These are phyloP conservation scores for Fusarium oligoseptatum DNA, from an alignment of 2,329 filamentous ascomycete species.

Conservation along the genomic window DNA sequence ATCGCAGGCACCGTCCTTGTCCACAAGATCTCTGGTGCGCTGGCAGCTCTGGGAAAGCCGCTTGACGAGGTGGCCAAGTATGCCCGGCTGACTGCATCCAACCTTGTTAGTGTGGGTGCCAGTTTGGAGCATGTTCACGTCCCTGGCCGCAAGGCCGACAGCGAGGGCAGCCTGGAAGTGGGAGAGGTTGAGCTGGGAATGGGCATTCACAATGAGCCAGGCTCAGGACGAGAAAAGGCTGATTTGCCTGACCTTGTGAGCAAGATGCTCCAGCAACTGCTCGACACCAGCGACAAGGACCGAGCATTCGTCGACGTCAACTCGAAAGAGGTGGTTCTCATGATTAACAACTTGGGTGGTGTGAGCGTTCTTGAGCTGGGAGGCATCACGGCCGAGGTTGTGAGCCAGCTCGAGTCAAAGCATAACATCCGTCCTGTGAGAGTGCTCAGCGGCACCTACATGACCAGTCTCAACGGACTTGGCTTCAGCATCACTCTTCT, in stretches of 20 bases:
- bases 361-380: conserved; percentile 80
- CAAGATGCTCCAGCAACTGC: conserved; percentile 77
- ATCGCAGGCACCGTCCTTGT: conserved; percentile 93
- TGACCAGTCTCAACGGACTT: conserved; percentile 82
- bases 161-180: conserved; percentile 67
- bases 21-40: conserved; percentile 88
- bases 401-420: conserved; percentile 68
- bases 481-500: conserved; percentile 82
- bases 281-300: conserved; percentile 75
- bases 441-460: conserved; percentile 78
- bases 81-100: conserved; percentile 78
- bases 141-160: conserved; percentile 76
- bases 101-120: conserved; percentile 87
- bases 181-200: conserved; percentile 77
- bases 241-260: conserved; percentile 67
- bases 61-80: conserved; percentile 80
- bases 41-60: conserved; percentile 77
- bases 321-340: conserved; percentile 73
- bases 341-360: conserved; percentile 83
- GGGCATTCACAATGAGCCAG: conserved; percentile 82
- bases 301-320: conserved; percentile 76
- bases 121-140: conserved; percentile 94
- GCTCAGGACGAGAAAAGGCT: conserved; percentile 65
- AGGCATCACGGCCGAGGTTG: conserved; percentile 78
- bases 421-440: conserved; percentile 74